Evolutionary conservation across 352 stramenopile species (phyloP).

Genomic region (Globisporangium middletonii): DNA sequence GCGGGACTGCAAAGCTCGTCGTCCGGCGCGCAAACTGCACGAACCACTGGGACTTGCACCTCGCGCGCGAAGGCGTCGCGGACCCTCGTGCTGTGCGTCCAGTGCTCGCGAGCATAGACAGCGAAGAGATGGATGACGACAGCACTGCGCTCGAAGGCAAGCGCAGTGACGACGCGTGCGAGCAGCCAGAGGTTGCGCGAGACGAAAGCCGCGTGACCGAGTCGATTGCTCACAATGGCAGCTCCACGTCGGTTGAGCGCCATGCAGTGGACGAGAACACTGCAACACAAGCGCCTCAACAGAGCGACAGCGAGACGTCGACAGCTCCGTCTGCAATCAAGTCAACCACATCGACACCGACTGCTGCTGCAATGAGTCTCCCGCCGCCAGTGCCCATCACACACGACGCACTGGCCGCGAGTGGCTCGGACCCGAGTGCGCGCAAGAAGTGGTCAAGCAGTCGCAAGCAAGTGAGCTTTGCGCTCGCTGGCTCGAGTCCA

Average conservation of each 20-base stretch:
- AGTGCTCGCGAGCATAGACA: neutral
- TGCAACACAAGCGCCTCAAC: neutral
- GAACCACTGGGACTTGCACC: slow-evolving; percentile 37
- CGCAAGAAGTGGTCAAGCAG: neutral
- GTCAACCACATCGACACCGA: neutral
- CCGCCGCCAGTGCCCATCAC: slow-evolving; percentile 1
- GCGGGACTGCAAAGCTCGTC: slow-evolving; percentile 25
- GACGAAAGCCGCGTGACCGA: too few relatives aligned
- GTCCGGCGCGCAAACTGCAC: slow-evolving; percentile 51
- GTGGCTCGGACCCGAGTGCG: neutral
- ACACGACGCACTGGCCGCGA: neutral
- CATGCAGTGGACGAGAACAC: too few relatives aligned
- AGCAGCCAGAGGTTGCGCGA: too few relatives aligned
- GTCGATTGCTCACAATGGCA: too few relatives aligned
- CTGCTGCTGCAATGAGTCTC: neutral
- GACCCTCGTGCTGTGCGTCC: slow-evolving; percentile 7
- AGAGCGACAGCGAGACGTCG: neutral
- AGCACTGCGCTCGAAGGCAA: too few relatives aligned
- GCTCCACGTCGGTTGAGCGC: too few relatives aligned
- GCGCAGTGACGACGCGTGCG: too few relatives aligned
- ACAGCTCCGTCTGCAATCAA: neutral
- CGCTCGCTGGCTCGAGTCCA: slow-evolving; percentile 7
- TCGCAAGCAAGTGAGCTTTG: slow-evolving; percentile 18
- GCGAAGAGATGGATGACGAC: neutral
- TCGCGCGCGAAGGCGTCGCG: slow-evolving; percentile 15